phyloP scores from a whole-genome alignment of 2,329 filamentous ascomycete genomes.

The Diaporthe caulivora region DNA sequence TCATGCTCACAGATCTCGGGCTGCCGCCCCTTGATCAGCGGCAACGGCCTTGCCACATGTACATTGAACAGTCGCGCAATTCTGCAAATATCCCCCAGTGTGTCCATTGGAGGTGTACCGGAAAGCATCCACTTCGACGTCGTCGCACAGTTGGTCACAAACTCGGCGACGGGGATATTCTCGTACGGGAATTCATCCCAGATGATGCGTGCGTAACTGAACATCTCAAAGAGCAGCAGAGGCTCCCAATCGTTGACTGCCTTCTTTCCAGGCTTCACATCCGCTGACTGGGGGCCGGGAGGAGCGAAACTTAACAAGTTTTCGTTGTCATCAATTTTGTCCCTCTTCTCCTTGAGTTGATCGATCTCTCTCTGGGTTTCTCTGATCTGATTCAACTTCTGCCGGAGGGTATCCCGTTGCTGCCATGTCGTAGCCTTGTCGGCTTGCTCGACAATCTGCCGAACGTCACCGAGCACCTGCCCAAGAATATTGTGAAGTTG shows the following conservation, averaged over 20 bases:
- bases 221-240: conserved; percentile 50
- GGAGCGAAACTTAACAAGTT: not conserved
- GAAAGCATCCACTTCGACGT: conserved; percentile 58
- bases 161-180: conserved; percentile 47
- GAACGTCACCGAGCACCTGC: not conserved
- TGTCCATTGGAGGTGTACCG: conserved; percentile 54
- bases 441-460: not conserved
- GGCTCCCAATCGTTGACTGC: not conserved
- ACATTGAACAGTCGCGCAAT: conserved; percentile 52
- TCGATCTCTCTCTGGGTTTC: not conserved
- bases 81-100: conserved; percentile 52
- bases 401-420: not conserved
- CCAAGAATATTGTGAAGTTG: not conserved
- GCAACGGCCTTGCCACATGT: conserved; percentile 54
- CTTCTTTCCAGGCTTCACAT: not conserved
- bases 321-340: not conserved
- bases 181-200: conserved; percentile 60
- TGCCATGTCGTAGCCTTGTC: not conserved
- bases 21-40: conserved; percentile 49
- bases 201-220: conserved; percentile 54
- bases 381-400: not conserved
- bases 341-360: not conserved
- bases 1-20: conserved; percentile 53
- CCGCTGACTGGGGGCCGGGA: not conserved
- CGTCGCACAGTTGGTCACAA: conserved; percentile 50